phyloP scores from a whole-genome alignment of 2,329 filamentous ascomycete species.

The Colletotrichum eremochloae region DNA sequence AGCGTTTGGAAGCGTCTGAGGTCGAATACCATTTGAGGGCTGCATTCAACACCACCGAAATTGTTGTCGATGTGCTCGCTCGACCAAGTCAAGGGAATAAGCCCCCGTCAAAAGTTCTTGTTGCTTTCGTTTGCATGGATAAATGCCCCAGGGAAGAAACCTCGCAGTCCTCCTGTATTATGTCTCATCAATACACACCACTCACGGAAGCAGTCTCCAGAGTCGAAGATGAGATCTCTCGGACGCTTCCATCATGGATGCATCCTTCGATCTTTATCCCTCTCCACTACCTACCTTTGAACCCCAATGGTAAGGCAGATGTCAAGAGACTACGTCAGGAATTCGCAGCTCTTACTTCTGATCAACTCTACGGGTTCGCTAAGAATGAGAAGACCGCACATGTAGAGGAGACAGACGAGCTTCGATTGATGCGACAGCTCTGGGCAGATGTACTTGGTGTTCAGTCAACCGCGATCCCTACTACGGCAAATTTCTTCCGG shows the following conservation, averaged over 20 bases:
- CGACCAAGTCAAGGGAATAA: conserved; percentile 1
- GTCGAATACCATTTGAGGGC: conserved; percentile 43
- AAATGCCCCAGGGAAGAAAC: neutral
- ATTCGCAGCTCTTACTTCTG: conserved; percentile 1
- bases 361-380: conserved; percentile 29
- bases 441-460: conserved; percentile 30
- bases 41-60: conserved; percentile 21
- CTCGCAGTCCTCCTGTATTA: neutral
- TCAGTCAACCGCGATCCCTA: neutral
- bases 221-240: conserved; percentile 9
- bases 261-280: conserved; percentile 33
- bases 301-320: conserved; percentile 24
- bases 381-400: neutral
- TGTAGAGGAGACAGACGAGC: conserved; percentile 1
- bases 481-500: conserved; percentile 46
- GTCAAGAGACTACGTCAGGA: conserved; percentile 24
- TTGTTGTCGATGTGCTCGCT: conserved; percentile 32
- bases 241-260: conserved; percentile 32
- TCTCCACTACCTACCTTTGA: conserved; percentile 23
- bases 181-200: neutral
- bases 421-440: conserved; percentile 19
- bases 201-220: conserved; percentile 7
- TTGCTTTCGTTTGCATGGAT: conserved; percentile 28
- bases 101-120: conserved; percentile 19
- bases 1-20: conserved; percentile 49